Evolutionary conservation across 1,139 yeast genomes (phyloP).

Genomic region (Blastobotrys ciferrii): DNA sequence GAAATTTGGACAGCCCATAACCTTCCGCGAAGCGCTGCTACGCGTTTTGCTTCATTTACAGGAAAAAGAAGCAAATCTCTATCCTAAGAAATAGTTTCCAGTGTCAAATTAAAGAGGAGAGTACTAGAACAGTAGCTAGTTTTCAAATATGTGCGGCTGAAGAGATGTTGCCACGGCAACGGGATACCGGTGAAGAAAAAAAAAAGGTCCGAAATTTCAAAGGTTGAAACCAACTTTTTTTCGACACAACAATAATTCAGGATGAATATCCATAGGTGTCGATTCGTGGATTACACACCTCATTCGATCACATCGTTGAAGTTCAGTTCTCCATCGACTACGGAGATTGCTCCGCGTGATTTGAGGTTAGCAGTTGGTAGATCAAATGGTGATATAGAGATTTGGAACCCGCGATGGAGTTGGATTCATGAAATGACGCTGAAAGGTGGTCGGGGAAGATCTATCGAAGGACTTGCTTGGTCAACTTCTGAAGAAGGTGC

Average conservation of each 20-base stretch:
- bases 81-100: no score
- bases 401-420: slow-evolving; percentile 81
- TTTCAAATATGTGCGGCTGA: no score
- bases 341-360: slow-evolving; percentile 55
- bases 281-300: slow-evolving; percentile 88
- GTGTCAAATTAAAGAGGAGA: no score
- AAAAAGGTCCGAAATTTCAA: slow-evolving; percentile 1
- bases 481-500: slow-evolving; percentile 45
- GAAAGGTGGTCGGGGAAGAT: slow-evolving; percentile 76
- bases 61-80: not conserved
- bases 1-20: no score
- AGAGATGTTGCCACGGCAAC: no score
- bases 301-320: slow-evolving; percentile 81
- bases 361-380: slow-evolving; percentile 88
- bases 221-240: not conserved
- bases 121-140: no score
- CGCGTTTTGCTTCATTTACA: no score
- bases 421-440: slow-evolving; percentile 60
- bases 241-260: not conserved
- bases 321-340: slow-evolving; percentile 65
- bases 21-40: no score
- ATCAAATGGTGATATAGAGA: slow-evolving; percentile 90
- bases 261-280: slow-evolving; percentile 86
- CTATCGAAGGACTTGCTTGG: slow-evolving; percentile 92
- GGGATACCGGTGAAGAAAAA: no score